Evolutionary conservation across 805 yeast species (phyloP).

Genomic region (Scheffersomyces amazonensis): DNA sequence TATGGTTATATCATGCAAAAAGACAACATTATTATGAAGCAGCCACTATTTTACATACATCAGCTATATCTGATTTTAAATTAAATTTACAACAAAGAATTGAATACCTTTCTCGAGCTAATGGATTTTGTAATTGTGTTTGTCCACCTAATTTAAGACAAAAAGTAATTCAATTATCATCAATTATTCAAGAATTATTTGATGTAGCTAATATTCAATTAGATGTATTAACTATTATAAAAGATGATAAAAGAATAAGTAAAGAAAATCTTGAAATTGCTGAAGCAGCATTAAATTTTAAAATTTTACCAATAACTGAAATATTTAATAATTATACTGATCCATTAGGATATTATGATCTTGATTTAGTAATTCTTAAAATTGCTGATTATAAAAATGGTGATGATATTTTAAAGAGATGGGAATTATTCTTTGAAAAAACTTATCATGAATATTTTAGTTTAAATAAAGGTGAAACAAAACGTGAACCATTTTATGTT

Average conservation of each 20-base stretch:
- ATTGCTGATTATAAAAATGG: conserved; percentile 81
- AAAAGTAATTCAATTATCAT: conserved; percentile 66
- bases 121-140: conserved; percentile 85
- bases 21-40: conserved; percentile 76
- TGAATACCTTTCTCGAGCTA: conserved; percentile 86
- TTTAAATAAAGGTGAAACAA: conserved; percentile 12
- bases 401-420: conserved; percentile 77
- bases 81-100: conserved; percentile 71
- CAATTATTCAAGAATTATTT: conserved; percentile 71
- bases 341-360: conserved; percentile 82
- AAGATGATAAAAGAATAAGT: conserved; percentile 48
- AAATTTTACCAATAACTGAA: conserved; percentile 69
- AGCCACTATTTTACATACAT: conserved; percentile 68
- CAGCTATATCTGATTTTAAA: conserved; percentile 72
- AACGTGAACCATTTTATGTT: conserved; percentile 37
- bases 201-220: conserved; percentile 86
- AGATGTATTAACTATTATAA: conserved; percentile 52
- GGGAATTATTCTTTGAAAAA: conserved; percentile 70
- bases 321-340: conserved; percentile 84
- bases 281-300: conserved; percentile 53
- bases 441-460: conserved; percentile 29
- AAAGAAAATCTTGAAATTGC: conserved; percentile 51
- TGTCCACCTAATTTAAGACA: conserved; percentile 77
- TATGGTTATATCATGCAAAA: conserved; percentile 88
- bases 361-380: conserved; percentile 75